A percentile compares a stretch with the other conserved stretches of the same genome.
phyloP scores from a whole-genome alignment of 2,329 filamentous ascomycete genomes.

The Beauveria caledonica region DNA sequence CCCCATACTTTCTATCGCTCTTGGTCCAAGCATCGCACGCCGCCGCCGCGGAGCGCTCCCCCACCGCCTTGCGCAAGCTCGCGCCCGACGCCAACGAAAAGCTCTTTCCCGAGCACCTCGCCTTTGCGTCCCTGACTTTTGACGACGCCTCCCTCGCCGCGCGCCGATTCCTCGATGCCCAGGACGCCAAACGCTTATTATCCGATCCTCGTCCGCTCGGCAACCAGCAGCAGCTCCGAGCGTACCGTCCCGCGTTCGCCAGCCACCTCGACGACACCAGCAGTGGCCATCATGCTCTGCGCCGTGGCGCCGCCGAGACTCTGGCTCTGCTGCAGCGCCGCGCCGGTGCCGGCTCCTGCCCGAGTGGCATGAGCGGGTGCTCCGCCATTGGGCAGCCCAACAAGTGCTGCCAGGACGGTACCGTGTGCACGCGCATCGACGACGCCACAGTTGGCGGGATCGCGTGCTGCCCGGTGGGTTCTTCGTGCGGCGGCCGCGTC shows the following conservation, averaged over 20 bases:
- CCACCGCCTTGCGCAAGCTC: slow-evolving; percentile 65
- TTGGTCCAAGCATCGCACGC: slow-evolving; percentile 30
- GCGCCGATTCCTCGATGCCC: slow-evolving; percentile 21
- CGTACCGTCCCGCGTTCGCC: slow-evolving; percentile 44
- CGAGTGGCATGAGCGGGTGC: slow-evolving; percentile 57
- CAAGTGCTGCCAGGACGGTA: slow-evolving; percentile 62
- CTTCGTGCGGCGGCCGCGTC: slow-evolving; percentile 55
- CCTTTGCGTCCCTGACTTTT: slow-evolving; percentile 30
- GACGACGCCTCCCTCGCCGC: slow-evolving; percentile 24
- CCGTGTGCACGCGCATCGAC: slow-evolving; percentile 56
- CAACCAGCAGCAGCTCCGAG: slow-evolving; percentile 13
- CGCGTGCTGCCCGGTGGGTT: slow-evolving; percentile 64
- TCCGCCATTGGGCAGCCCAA: slow-evolving; percentile 55
- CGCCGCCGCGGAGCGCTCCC: slow-evolving; percentile 30
- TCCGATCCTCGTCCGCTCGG: too few species aligned
- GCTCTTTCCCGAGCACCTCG: slow-evolving; percentile 61
- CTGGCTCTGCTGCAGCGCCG: slow-evolving; percentile 45
- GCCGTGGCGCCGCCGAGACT: slow-evolving; percentile 37
- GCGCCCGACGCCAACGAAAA: slow-evolving; percentile 62
- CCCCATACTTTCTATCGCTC: slow-evolving; percentile 38
- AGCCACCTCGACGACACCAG: slow-evolving; percentile 31
- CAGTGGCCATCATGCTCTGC: slow-evolving; percentile 17
- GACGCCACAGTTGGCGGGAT: slow-evolving; percentile 59
- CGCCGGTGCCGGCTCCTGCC: slow-evolving; percentile 50
- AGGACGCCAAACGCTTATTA: slow-evolving; percentile 15